Percentiles rank a stretch among this genome's conserved stretches.
Conservation (phyloP, 2,329 filamentous ascomycete genomes). For the Exophiala calicioides region DNA sequence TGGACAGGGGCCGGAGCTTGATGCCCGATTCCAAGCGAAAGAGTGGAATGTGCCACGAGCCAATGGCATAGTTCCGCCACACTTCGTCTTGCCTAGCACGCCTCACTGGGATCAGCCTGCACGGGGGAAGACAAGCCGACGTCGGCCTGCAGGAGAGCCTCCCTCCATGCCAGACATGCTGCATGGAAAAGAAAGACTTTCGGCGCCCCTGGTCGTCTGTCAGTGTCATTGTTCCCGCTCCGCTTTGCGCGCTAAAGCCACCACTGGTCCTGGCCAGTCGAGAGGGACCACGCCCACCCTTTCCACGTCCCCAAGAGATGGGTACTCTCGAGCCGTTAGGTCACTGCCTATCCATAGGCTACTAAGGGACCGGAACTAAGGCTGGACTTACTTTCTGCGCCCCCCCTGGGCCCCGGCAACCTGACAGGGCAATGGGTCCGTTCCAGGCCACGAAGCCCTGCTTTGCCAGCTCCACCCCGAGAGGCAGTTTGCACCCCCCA, state of each 20-base stretch:
- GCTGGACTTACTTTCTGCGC: neutral
- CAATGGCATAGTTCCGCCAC: constrained; percentile 16
- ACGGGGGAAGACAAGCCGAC: constrained; percentile 20
- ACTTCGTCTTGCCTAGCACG: constrained; percentile 17
- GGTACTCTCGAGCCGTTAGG: constrained; percentile 6
- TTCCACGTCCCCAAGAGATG: constrained; percentile 1
- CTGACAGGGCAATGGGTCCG: constrained; percentile 1
- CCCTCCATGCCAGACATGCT: constrained; percentile 26
- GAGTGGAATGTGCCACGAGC: constrained; percentile 17
- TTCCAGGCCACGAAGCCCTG: constrained; percentile 16
- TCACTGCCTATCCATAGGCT: neutral
- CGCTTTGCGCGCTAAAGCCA: neutral
- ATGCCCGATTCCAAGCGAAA: constrained; percentile 26
- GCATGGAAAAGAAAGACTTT: constrained; percentile 15
- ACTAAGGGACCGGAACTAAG: too few species aligned
- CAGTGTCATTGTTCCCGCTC: constrained; percentile 14
- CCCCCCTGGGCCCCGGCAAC: neutral
- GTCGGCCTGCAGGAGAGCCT: too few species aligned
- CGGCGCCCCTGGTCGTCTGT: constrained; percentile 20
- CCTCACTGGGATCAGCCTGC: constrained; percentile 1
- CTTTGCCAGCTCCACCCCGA: constrained; percentile 10
- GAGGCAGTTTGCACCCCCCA: constrained; percentile 14
- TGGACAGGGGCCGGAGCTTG: constrained; percentile 19
- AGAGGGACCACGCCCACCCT: constrained; percentile 2
- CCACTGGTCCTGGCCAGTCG: neutral